Base-by-base conservation (phyloP, 2,329 filamentous ascomycete genomes). In the Hypoxylon sp. region DNA sequence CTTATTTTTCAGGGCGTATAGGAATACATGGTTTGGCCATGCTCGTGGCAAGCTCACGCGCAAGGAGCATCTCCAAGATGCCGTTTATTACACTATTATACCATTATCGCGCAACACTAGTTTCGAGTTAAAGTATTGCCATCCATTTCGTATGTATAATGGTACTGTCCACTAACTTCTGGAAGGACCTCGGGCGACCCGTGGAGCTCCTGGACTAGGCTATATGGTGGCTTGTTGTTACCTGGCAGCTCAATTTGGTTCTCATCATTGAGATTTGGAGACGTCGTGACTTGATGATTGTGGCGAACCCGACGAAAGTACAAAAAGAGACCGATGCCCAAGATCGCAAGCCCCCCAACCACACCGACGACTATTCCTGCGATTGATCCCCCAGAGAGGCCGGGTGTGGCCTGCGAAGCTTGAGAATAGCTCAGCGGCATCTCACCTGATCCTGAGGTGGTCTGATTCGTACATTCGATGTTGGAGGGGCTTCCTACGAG, bases 1-100 rank as follows among this genome's bases (percentile, higher is more conserved):
- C 24, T 31, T 8, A 55, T 66, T 35, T 56, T 66, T 13, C 48
- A 59, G 10, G 48, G 63, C n/a, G 37, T 60, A 31, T 66, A 59
- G 31, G 5, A 10, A 1, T 29, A 1, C 22, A 54, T n/a, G 17
- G 24, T 48, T 2, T 6, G 8, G 5, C 19, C n/a, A 19, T 37
- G 19, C 10, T 17, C 9, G 26, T 31, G 26, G 29, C n/a, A 42
- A 17, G 39, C 5, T 42, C 39, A 19, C 14, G 8, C 39, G n/a
- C 39, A 19, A 3, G 39, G 3, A 19, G n/a, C 39, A 6, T 19
- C 6, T 14, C 1, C n/a, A 19, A 42, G 6, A 42, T 19, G 3
- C n/a, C 39, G 9, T 42, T 17, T 19, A 42, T 42, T 19, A 19
- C 39, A 5, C 39, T 42, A 9, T 8, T 51, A 19, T 44, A 29